phyloP scores from a whole-genome alignment of 441 rosid genomes.

The Corymbia citriodora region DNA sequence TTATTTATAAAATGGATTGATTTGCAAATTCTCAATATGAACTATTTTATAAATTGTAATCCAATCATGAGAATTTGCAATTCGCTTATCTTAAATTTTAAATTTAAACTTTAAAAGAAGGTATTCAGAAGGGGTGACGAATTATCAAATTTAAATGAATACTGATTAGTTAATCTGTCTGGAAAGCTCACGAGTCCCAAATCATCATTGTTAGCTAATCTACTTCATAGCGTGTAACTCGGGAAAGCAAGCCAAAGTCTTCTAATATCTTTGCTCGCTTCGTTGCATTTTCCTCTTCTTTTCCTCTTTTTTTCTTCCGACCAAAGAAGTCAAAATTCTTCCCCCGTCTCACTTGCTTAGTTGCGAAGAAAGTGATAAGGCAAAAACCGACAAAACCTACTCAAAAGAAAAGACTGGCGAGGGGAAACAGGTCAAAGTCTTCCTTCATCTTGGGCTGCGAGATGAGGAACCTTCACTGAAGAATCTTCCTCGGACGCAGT shows the following conservation, averaged over 20 bases:
- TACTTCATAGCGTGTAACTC: neutral
- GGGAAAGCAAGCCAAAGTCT: neutral
- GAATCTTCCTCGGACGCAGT: neutral
- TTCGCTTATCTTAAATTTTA: too few relatives aligned
- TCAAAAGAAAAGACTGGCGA: rapidly evolving
- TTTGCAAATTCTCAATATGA: too few relatives aligned
- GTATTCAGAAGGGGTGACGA: neutral
- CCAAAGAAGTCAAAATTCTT: too few relatives aligned
- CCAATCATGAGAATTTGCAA: neutral
- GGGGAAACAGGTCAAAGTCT: neutral
- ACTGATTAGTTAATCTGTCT: too few relatives aligned
- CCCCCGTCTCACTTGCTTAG: neutral
- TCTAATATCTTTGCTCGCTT: too few relatives aligned
- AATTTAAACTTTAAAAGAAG: neutral
- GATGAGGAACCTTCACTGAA: neutral
- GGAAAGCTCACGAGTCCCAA: neutral
- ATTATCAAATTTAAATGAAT: neutral
- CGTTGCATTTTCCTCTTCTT: too few relatives aligned
- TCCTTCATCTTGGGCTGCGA: rapidly evolving
- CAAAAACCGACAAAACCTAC: too few relatives aligned
- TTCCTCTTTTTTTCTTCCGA: too few relatives aligned
- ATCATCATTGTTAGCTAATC: neutral
- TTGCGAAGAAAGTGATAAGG: too few relatives aligned
- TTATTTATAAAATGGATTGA: too few relatives aligned
- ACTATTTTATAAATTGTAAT: too few relatives aligned